Evolutionary conservation across 2,329 filamentous ascomycete genomes (phyloP), one percentile per base, ranked within the genome.

Genomic region (Arthrobotrys iridis): DNA sequence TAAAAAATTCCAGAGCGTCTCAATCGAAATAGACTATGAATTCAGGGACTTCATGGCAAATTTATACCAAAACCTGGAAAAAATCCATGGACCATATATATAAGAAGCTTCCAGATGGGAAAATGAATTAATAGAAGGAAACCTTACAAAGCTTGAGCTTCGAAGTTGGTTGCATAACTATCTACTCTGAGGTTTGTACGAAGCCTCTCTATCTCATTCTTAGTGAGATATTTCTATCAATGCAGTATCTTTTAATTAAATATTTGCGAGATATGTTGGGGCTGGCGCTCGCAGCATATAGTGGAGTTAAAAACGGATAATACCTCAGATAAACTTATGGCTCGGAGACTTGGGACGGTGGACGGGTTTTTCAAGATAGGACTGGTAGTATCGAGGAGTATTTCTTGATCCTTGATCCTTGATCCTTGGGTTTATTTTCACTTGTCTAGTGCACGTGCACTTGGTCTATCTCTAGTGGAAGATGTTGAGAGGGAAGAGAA

Each of bases 111-210:
- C n/a, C 22, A 15, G 22, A 57, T 13, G 30, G 26, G 4, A 59
- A 15, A 45, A 59, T 13, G 18, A n/a, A 10, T 43, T 7, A 4
- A 13, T 18, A 13, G 33, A 24, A 35, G 41, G 20, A 33, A n/a
- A 48, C 20, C 26, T 30, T 28, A n/a, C 15, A 4, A 40, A 63
- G 18, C 30, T 63, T 15, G 58, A 46, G 15, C 37, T 63, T 50
- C 22, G 40, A 63, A 63, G 48, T 24, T 13, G 41, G 8, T 63
- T 41, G 1, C 40, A 63, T n/a, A 63, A 50, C 58, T 63, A 63
- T 20, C 58, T 41, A 3, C 40, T 63, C 1, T 3, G n/a, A 11
- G 35, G n/a, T 40, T 3, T 13, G 7, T 40, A 40, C n/a, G 18
- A 46, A 46, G 11, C 43, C 48, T n/a, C 58, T 41, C 8, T 13